A percentile compares a stretch with the other conserved stretches of the same genome.
Conservation (phyloP, 1,284 basidiomycete genomes). For the Austroboletus novae-zelandiae region DNA sequence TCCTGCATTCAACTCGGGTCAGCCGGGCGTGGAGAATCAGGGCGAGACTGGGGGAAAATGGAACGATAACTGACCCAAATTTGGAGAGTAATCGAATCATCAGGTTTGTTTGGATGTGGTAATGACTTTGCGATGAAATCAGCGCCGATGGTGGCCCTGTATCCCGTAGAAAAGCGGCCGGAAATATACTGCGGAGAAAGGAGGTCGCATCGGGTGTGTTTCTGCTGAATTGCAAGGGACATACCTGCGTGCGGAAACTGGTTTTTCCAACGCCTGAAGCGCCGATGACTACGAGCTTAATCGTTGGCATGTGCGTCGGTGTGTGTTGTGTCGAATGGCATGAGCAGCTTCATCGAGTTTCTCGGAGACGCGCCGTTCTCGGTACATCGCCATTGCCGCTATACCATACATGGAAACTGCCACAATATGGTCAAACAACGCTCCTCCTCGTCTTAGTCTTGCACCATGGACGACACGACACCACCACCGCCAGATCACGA, state of each 20-base stretch:
- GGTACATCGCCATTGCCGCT: not conserved
- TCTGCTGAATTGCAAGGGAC: constrained; percentile 17
- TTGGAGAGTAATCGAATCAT: constrained; percentile 62
- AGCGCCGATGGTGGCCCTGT: constrained; percentile 80
- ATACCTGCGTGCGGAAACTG: constrained; percentile 66
- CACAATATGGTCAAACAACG: not conserved
- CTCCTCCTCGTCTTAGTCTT: no score
- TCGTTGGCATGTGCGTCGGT: constrained; percentile 49
- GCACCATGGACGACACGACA: constrained; percentile 24
- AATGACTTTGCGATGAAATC: constrained; percentile 78
- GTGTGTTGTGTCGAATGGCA: constrained; percentile 12
- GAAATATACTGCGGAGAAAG: constrained; percentile 59
- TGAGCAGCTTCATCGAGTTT: constrained; percentile 17
- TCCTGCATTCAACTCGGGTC: constrained; percentile 43
- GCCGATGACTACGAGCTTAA: constrained; percentile 77
- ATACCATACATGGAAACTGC: constrained; percentile 10
- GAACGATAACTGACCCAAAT: constrained; percentile 63
- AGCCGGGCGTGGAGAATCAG: not conserved
- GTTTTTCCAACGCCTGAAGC: constrained; percentile 78
- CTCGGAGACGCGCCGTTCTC: not conserved
- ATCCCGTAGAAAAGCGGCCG: constrained; percentile 68
- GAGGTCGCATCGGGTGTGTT: not conserved
- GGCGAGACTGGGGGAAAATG: constrained; percentile 4
- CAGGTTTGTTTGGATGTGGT: constrained; percentile 53
- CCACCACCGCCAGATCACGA: constrained; percentile 34